These are phyloP conservation scores for Stevia rebaudiana DNA, from an alignment of 140 eudicot genomes.

Conservation along the genomic window DNA sequence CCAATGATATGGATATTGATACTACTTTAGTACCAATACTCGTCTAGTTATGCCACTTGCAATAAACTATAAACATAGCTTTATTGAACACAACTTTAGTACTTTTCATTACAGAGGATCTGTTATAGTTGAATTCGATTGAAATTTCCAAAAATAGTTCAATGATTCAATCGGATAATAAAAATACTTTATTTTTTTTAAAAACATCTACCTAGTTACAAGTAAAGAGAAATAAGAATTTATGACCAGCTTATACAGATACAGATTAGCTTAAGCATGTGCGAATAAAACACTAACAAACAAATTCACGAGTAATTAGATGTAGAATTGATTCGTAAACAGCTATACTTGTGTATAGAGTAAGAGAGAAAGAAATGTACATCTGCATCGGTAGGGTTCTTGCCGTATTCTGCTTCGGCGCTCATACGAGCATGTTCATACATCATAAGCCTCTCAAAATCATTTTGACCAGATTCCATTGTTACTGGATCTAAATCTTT, in stretches of 20 bases:
- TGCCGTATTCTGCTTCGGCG: conserved; percentile 43
- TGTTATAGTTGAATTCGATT: background rate
- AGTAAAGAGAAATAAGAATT: background rate
- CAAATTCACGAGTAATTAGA: background rate
- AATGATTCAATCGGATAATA: too few relatives aligned
- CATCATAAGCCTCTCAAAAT: conserved; percentile 33
- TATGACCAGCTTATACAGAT: background rate
- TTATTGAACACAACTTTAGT: background rate
- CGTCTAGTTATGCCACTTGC: background rate
- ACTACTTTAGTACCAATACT: background rate
- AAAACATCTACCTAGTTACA: background rate
- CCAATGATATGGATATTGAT: background rate
- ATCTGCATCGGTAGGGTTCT: conserved; percentile 44
- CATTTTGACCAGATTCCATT: conserved; percentile 33
- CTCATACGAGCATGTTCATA: conserved; percentile 45
- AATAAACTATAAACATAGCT: background rate
- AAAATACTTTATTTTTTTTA: too few relatives aligned
- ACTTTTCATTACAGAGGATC: background rate
- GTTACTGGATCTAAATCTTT: conserved; percentile 4
- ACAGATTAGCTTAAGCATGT: background rate
- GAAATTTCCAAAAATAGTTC: background rate
- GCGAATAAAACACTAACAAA: background rate
- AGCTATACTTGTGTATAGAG: background rate
- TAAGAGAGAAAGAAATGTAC: conserved; percentile 14
- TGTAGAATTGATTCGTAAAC: background rate